Percentiles rank a stretch among this genome's conserved stretches.
These are phyloP conservation scores for Lasiosphaeria miniovina DNA, from an alignment of 495 filamentous ascomycete species.

Conservation along the genomic window DNA sequence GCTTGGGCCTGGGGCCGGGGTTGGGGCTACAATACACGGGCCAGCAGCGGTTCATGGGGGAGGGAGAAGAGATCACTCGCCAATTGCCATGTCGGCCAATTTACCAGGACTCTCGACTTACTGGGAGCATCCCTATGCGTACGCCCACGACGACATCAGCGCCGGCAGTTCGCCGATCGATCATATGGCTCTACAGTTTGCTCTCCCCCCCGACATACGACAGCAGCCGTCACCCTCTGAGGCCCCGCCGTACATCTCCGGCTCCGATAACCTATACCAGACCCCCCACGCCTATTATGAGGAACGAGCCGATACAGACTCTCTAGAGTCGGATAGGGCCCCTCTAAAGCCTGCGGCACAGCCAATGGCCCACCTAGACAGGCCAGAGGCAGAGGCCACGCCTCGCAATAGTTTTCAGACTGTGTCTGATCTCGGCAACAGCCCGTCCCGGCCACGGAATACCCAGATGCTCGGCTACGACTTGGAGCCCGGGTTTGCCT, in stretches of 20 bases:
- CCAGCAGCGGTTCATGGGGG: conserved; percentile 30
- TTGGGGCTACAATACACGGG: conserved; percentile 21
- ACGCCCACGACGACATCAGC: conserved; percentile 28
- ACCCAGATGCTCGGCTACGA: conserved; percentile 45
- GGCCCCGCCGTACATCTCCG: conserved; percentile 27
- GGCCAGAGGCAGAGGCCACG: conserved; percentile 51
- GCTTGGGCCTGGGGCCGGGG: conserved; percentile 23
- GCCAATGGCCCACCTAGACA: conserved; percentile 59
- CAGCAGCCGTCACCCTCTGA: conserved; percentile 18
- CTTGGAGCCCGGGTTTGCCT: conserved; percentile 50
- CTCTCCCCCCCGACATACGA: conserved; percentile 45
- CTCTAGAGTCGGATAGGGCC: conserved; percentile 66
- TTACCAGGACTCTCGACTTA: conserved; percentile 44
- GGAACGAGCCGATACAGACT: conserved; percentile 52
- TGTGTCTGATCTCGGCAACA: conserved; percentile 46
- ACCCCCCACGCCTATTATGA: conserved; percentile 48
- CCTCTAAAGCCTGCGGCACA: conserved; percentile 61
- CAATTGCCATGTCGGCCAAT: conserved; percentile 40
- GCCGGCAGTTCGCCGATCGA: conserved; percentile 44
- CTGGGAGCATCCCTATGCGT: conserved; percentile 41
- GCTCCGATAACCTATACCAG: conserved; percentile 35
- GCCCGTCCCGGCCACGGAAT: conserved; percentile 38
- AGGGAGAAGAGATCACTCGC: conserved; percentile 23
- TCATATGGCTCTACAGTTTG: conserved; percentile 44
- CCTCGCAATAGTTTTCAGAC: conserved; percentile 64